These are phyloP conservation scores for Chaetomiaceae sp. DNA, from an alignment of 2,329 filamentous ascomycete genomes.

Conservation along the genomic window DNA sequence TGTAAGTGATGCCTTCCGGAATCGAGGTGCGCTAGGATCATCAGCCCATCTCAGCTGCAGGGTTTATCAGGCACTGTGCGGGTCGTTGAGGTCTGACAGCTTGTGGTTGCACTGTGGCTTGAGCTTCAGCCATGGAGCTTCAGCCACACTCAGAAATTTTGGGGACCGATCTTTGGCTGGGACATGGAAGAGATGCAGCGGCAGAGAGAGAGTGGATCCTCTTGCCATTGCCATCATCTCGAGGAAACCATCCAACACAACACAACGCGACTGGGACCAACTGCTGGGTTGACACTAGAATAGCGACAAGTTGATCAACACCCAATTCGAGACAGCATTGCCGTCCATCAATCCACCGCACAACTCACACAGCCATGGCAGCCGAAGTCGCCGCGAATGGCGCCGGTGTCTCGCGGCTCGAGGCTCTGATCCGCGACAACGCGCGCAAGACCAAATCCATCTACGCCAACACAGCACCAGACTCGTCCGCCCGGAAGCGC, in stretches of 20 bases:
- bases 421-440: constrained; percentile 38
- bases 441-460: constrained; percentile 38
- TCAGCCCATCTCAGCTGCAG: constrained; percentile 14
- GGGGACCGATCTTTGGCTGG: constrained; percentile 10
- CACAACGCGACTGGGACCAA: not conserved
- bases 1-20: constrained; percentile 30
- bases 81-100: not conserved
- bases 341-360: not conserved
- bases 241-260: not conserved
- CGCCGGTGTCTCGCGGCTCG: constrained; percentile 29
- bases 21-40: constrained; percentile 13
- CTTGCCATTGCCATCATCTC: constrained; percentile 1
- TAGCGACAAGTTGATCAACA: too few species aligned
- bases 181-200: not conserved
- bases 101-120: too few species aligned
- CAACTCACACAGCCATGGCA: constrained; percentile 22
- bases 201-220: constrained; percentile 7
- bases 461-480: constrained; percentile 31
- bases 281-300: too few species aligned
- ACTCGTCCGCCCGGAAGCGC: constrained; percentile 29
- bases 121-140: constrained; percentile 21
- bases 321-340: too few species aligned
- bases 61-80: constrained; percentile 18
- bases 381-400: constrained; percentile 29
- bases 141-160: constrained; percentile 18